Evolutionary conservation across 78 protist genomes (phyloP).

Genomic region (Tieghemostelium lacteum): DNA sequence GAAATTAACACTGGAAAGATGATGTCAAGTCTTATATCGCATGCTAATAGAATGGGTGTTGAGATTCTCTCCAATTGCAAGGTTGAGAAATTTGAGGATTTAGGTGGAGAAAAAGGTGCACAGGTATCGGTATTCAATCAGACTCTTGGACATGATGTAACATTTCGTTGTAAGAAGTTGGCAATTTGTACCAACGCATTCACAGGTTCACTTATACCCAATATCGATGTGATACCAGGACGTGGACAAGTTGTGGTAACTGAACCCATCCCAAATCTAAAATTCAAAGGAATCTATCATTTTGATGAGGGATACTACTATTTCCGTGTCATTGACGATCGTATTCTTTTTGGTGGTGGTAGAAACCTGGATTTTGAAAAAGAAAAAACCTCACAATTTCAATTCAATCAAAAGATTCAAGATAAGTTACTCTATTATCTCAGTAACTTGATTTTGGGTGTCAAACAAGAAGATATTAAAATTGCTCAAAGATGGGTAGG

Average conservation of each 20-base stretch:
- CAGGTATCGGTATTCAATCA: not conserved
- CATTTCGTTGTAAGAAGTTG: not conserved
- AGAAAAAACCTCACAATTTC: constrained; percentile 18
- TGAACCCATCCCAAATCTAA: not conserved
- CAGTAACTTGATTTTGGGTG: not conserved
- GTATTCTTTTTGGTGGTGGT: constrained; percentile 49
- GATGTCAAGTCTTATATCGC: not conserved
- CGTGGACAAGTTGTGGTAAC: constrained; percentile 22
- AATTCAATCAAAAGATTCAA: constrained; percentile 6
- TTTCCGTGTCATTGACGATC: constrained; percentile 24
- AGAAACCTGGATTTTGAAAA: constrained; percentile 40
- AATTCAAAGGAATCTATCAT: constrained; percentile 31
- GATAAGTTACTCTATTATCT: not conserved
- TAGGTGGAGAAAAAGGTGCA: not conserved
- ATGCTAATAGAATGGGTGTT: not conserved
- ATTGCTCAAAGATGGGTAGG: constrained; percentile 6
- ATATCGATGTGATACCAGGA: constrained; percentile 25
- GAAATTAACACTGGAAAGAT: constrained; percentile 36
- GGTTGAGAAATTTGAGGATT: not conserved
- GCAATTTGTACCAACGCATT: constrained; percentile 47
- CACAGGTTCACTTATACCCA: not conserved
- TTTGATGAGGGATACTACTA: constrained; percentile 47
- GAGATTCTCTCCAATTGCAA: not conserved
- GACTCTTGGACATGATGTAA: not conserved
- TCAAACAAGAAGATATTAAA: not conserved